phyloP scores from a whole-genome alignment of 164 flowering plant genomes.

The Kalanchoe fedtschenkoi region DNA sequence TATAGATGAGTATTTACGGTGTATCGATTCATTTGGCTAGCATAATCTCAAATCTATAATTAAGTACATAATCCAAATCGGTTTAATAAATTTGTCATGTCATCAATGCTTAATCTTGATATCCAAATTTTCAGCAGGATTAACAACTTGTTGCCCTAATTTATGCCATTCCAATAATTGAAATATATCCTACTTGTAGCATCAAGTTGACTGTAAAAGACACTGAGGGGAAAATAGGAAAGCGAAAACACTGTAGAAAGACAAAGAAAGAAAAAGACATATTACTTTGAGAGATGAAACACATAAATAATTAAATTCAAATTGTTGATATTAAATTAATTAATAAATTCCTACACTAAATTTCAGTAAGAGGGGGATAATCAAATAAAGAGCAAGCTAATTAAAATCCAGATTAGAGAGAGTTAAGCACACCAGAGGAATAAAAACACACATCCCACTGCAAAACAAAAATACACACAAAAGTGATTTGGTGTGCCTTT shows the following conservation, averaged over 20 bases:
- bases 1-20: too few relatives aligned
- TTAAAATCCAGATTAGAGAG: neutral
- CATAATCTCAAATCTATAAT: too few relatives aligned
- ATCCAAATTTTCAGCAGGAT: neutral
- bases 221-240: constrained; percentile 1
- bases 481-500: neutral
- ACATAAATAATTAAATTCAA: neutral
- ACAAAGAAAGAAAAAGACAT: neutral
- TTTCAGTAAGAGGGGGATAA: too few relatives aligned
- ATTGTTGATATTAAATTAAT: neutral
- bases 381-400: neutral
- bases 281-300: neutral
- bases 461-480: constrained; percentile 1
- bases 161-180: neutral
- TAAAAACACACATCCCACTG: neutral
- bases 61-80: neutral
- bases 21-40: too few relatives aligned
- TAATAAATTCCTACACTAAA: too few relatives aligned
- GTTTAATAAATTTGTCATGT: too few relatives aligned
- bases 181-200: neutral
- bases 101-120: neutral
- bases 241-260: constrained; percentile 2
- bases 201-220: neutral
- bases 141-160: neutral
- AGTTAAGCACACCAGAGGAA: neutral